Evolutionary conservation across 202 grass and related monocot species (phyloP).

Genomic region (Zoysia matrella): DNA sequence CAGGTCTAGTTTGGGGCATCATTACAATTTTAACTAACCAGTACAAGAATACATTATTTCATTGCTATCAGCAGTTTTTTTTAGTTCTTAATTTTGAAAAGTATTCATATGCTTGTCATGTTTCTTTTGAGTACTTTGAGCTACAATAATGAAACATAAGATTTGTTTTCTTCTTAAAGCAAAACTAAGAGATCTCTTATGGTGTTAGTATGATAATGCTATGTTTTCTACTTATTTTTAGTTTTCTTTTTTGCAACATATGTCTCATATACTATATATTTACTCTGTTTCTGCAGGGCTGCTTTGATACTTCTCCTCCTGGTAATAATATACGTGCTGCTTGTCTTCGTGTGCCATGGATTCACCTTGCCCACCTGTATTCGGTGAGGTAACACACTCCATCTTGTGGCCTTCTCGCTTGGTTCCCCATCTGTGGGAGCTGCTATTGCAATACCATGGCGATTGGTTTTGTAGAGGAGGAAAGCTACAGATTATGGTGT

Average conservation of each 20-base stretch:
- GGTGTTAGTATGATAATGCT: not conserved
- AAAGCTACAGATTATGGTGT: constrained; percentile 41
- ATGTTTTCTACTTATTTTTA: constrained; percentile 13
- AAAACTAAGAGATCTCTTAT: not conserved
- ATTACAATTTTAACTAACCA: not conserved
- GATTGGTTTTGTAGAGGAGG: constrained; percentile 38
- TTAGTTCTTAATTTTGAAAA: not conserved
- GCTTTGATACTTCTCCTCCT: constrained; percentile 82
- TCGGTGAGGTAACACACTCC: constrained; percentile 32
- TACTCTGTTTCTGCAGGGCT: constrained; percentile 53
- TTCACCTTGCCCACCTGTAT: constrained; percentile 85
- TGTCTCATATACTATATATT: not conserved
- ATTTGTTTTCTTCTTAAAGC: not conserved
- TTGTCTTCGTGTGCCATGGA: constrained; percentile 89
- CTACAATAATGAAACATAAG: not conserved
- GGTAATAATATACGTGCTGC: constrained; percentile 78
- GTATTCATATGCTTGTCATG: not conserved
- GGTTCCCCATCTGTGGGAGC: constrained; percentile 2
- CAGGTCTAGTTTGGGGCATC: not conserved
- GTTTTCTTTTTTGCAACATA: not conserved
- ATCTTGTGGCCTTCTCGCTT: constrained; percentile 1
- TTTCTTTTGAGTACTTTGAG: not conserved
- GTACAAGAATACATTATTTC: too few relatives aligned
- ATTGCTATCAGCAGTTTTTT: not conserved
- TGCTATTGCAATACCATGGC: constrained; percentile 5